Percentiles rank a stretch among this genome's conserved stretches.
Conservation (phyloP, 2,329 filamentous ascomycete species). For the Rugonectria rugulosa region DNA sequence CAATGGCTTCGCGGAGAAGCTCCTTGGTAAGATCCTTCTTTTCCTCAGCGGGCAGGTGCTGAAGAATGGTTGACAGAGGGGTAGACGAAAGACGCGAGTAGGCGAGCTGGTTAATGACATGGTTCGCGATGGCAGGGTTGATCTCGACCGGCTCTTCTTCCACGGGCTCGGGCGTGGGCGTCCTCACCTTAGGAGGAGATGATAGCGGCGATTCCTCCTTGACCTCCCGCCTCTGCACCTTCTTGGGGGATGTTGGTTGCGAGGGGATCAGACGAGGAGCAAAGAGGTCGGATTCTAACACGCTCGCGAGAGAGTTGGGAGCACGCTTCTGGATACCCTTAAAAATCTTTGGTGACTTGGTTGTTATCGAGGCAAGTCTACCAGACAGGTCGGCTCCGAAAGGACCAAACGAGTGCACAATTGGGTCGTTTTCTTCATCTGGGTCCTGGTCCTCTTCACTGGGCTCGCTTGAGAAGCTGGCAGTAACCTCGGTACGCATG, state of each 20-base stretch:
- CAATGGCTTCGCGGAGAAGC: slow-evolving; percentile 75
- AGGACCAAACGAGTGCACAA: slow-evolving; percentile 90
- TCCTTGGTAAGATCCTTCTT: slow-evolving; percentile 66
- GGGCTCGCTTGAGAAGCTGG: slow-evolving; percentile 65
- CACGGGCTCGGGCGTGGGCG: slow-evolving; percentile 30
- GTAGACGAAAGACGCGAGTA: slow-evolving; percentile 93
- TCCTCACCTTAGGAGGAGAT: slow-evolving; percentile 32
- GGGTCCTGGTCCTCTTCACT: slow-evolving; percentile 74
- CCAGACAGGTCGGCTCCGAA: slow-evolving; percentile 87
- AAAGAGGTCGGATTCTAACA: slow-evolving; percentile 36
- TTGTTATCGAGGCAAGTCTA: slow-evolving; percentile 79
- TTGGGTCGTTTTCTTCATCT: slow-evolving; percentile 93
- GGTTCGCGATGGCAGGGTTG: slow-evolving; percentile 70
- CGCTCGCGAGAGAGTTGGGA: slow-evolving; percentile 26
- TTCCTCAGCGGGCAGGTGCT: slow-evolving; percentile 77
- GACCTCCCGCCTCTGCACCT: slow-evolving; percentile 18
- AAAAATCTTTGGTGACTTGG: slow-evolving; percentile 66
- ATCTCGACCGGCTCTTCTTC: slow-evolving; percentile 43
- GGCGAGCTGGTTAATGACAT: slow-evolving; percentile 93
- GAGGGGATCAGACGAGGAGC: slow-evolving; percentile 34
- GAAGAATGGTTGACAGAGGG: slow-evolving; percentile 87
- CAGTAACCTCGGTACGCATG: slow-evolving; percentile 59
- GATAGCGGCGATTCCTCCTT: slow-evolving; percentile 38
- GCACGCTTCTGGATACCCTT: slow-evolving; percentile 34
- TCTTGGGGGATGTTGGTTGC: slow-evolving; percentile 33